These are phyloP conservation scores for Pseudopyrenochaeta lycopersici DNA, from an alignment of 2,329 filamentous ascomycete genomes.

Conservation along the genomic window DNA sequence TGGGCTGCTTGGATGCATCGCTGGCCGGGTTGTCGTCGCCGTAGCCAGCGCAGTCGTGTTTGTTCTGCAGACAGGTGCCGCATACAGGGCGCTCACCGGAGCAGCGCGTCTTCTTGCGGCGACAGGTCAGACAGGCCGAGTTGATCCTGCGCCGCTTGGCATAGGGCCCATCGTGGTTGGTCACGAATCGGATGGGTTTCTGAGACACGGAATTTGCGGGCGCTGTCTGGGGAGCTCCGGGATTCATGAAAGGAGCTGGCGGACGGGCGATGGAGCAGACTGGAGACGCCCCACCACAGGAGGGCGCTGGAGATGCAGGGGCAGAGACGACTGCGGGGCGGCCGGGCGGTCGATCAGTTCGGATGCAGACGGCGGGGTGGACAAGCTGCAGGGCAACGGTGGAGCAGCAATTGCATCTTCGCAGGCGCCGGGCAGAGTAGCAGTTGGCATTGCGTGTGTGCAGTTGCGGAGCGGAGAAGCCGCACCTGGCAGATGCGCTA, in stretches of 20 bases:
- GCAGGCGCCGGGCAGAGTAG: conserved; percentile 10
- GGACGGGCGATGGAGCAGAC: conserved; percentile 14
- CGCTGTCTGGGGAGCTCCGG: conserved; percentile 23
- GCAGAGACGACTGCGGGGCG: not conserved
- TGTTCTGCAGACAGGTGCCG: conserved; percentile 58
- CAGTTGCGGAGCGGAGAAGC: conserved; percentile 2
- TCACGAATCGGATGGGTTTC: conserved; percentile 53
- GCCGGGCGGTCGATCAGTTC: not conserved
- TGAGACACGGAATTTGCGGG: conserved; percentile 5
- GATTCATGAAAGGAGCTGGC: conserved; percentile 45
- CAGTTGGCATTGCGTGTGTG: conserved; percentile 15
- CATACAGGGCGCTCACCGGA: conserved; percentile 56
- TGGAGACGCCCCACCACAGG: conserved; percentile 9
- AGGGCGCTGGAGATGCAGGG: not conserved
- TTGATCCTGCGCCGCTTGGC: conserved; percentile 53
- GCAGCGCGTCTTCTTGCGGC: conserved; percentile 61
- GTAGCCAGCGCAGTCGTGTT: conserved; percentile 58
- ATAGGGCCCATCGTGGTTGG: conserved; percentile 53
- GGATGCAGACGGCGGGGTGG: conserved; percentile 7
- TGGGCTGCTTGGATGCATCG: conserved; percentile 26
- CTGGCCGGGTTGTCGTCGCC: conserved; percentile 43
- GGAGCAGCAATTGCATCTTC: conserved; percentile 32
- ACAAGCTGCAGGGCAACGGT: conserved; percentile 17
- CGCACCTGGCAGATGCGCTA: not conserved
- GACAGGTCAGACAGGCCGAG: conserved; percentile 57